Base-by-base conservation (phyloP, 352 stramenopile genomes). In the Pythium dissotocum region DNA sequence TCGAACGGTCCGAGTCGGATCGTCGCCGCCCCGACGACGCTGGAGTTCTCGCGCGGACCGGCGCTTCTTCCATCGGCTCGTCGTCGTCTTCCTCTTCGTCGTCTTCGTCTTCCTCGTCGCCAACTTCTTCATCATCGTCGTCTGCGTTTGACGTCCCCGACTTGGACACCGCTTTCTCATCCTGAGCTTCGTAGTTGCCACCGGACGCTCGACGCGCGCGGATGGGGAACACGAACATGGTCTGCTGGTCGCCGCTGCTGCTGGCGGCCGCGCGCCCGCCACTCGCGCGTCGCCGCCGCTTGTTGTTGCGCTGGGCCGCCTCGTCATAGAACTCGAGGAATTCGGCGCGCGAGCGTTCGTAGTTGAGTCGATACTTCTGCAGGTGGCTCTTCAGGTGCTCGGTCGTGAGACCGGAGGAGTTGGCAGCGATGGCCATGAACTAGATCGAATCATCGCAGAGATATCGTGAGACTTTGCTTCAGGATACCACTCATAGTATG, bases 281-380 rank as follows among this genome's bases (percentile, higher is more conserved):
- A 78, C 46, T 53, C 6, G 74, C 36, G 73, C 68, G 57, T 21
- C 82, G 80, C 1, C 81, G 80, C 0, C 82, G 78, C 65, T 93
- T 90, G 36, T 82, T 69, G 63, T 89, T 90, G 53, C 79, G 75
- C 70, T 88, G 83, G 9, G 82, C 79, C 36, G 80, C 91, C 51
- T 88, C 80, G 63, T 95, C 85, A 65, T 92, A 94, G 66, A 86
- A 90, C 63, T 90, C 81, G 38, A 95, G 79, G 69, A 95, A 95
- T 67, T 95, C 84, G 57, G 78, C 73, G 8, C 87, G 81, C 26
- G 85, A 94, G 35, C 85, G 84, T 52, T 95, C 85, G 61, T 94
- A 94, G 63, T 95, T 93, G 58, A 95, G 82, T 12, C 87, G 87
- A 68, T 93, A 95, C 71, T 95, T 95, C 63, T 95, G 87, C 70